Base-by-base conservation (phyloP, 1,284 basidiomycete genomes). In the Kalmanozyma brasiliensis region DNA sequence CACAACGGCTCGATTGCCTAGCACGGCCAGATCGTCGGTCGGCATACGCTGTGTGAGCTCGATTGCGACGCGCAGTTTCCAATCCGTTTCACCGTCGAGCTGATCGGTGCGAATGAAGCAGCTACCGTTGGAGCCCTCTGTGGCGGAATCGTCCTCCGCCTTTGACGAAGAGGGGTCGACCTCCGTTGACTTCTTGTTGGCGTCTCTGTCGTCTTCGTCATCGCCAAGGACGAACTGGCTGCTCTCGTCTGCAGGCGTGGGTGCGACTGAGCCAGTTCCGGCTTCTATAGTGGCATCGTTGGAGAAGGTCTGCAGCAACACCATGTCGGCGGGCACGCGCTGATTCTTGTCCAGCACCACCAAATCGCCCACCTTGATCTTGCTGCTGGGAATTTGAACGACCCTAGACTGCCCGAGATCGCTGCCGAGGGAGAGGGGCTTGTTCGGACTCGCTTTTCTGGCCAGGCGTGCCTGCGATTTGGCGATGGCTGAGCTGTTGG, bases 71-170 rank as follows among this genome's bases (percentile, higher is more conserved):
- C 92, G 89, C 46, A 98, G 85, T 83, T 99, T 99, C 96, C 96
- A 98, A 77, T 98, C 96, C 1, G 96, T 99, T 84, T 99, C 96
- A 40, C 96, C 96, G 74, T 99, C 96, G 10, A 99, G 86, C 80
- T 98, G 96, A 83, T 99, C 96, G 0, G 96, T 99, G 6, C 95
- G 87, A 49, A 99, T 91, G 83, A 98, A 99, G 82, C 95, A 98
- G 1, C 94, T 94, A 2, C 96, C 96, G 30, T 90, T 88, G 4
- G 87, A 83, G 68, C 94, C 94, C n/a, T 53, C 53, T 8, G 51
- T 33, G 9, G 52, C 49, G 13, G 37, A 10, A 4, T 42, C 56
- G 19, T 24, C 42, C n/a, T 33, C 22, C 10, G 29, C 7, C n/a
- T 38, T 20, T 10, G 55, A 13, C 8, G 23, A 37, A 1, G 45